Percentiles rank a stretch among this genome's conserved stretches.
Conservation (phyloP, 2,329 filamentous ascomycete species). For the Alternaria postmessia region DNA sequence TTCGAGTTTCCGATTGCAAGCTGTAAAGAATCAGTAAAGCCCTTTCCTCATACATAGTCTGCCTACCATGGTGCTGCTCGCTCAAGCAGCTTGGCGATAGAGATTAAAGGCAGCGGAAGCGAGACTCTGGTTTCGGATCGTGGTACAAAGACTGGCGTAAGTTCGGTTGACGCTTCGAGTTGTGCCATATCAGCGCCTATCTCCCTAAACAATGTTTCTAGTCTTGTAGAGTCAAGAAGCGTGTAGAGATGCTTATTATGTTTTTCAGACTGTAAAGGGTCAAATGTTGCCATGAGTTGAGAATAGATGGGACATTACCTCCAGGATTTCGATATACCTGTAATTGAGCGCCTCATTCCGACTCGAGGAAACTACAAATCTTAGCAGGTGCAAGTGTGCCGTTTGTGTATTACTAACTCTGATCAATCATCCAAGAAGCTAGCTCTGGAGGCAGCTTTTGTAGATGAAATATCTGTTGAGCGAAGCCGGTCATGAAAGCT, state of each 20-base stretch:
- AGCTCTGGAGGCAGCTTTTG: constrained; percentile 50
- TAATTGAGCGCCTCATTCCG: constrained; percentile 46
- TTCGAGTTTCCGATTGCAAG: constrained; percentile 30
- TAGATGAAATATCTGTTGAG: constrained; percentile 49
- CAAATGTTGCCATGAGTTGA: constrained; percentile 1
- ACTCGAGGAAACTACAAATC: constrained; percentile 38
- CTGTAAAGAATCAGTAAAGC: constrained; percentile 23
- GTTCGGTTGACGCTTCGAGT: constrained; percentile 6
- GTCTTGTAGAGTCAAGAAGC: constrained; percentile 50
- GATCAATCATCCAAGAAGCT: constrained; percentile 54
- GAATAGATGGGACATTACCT: constrained; percentile 20
- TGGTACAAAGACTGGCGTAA: constrained; percentile 16
- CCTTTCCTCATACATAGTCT: neutral
- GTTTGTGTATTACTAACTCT: constrained; percentile 30
- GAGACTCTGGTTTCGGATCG: constrained; percentile 17
- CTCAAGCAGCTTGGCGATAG: constrained; percentile 33
- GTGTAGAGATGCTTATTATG: constrained; percentile 40
- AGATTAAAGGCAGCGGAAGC: constrained; percentile 35
- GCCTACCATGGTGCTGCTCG: constrained; percentile 38
- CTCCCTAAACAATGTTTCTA: constrained; percentile 63
- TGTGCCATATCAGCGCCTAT: constrained; percentile 60
- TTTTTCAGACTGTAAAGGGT: constrained; percentile 15
- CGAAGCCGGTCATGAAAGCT: constrained; percentile 54
- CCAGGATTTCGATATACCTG: constrained; percentile 46
- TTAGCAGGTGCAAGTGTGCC: constrained; percentile 21